Base-by-base conservation (phyloP, 768 basidiomycete species). In the Paxillus ammoniavirescens region DNA sequence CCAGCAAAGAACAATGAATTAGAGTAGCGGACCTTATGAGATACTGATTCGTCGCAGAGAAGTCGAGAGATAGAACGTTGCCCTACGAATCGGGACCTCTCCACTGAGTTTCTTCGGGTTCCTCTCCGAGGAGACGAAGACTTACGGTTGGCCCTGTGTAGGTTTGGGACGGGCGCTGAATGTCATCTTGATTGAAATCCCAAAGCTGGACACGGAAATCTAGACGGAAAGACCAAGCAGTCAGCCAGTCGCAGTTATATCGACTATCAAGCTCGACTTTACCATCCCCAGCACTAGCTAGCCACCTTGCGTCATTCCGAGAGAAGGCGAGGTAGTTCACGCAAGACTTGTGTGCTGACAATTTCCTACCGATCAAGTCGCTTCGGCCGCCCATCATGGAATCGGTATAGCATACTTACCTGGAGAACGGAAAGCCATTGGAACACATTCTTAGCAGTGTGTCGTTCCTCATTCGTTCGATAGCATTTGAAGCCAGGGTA, bases 201-300 rank as follows among this genome's bases (percentile, higher is more conserved):
- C 86, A 88, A 15, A 88, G 67, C 58, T 75, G 73, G 36, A 86
- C 73, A 12, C 73, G 65, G 7, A 77, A 69, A 68, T 88, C 86
- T 87, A 42, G 52, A 49, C 54, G 58, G 10, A 54, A 30, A 33
- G 35, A 44, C n/a, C 31, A 26, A 26, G 26, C 3, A 41, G 50
- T 55, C 40, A 67, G 63, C 30, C 26, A 37, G 51, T 48, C 18
- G 8, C 8, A 23, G 46, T 36, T 51, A n/a, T 49, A 38, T 40
- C 17, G 30, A 54, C 50, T 42, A 35, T 33, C 26, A 23, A 33
- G 49, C 38, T 48, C 23, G 26, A 63, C 78, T 55, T 63, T 67
- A 86, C 84, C 85, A 66, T 88, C 86, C 33, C 87, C 86, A 28
- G 83, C 87, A 60, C 82, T 86, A 3, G 84, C 85, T 38, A 88